Base-by-base conservation (phyloP, 1,284 basidiomycete genomes). In the Rhodotorula sp. region DNA sequence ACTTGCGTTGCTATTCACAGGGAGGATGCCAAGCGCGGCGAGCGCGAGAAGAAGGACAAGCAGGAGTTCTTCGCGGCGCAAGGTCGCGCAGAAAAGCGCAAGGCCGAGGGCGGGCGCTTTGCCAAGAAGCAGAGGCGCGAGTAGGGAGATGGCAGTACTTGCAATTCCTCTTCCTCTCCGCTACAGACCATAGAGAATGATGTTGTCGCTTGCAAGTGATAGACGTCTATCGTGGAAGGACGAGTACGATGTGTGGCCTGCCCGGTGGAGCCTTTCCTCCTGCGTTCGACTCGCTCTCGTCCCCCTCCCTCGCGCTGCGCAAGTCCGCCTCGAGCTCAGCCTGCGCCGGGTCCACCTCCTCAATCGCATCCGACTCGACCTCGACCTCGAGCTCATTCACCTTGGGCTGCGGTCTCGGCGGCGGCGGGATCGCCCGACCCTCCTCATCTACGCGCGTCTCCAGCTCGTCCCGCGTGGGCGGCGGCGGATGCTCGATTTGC, bases 31-130 rank as follows among this genome's bases (percentile, higher is more conserved):
- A 66, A 66, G 42, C 66, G 70, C 23, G 70, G 70, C 44, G 70
- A 68, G 55, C 67, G 67, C 42, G 70, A 72, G 61, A 72, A 72
- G 63, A 19, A 42, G n/a, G 70, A 72, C 16, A 72, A 72, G 70
- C 61, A 65, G 52, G 62, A 68, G 21, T 66, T 66, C 64, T 72
- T 72, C 50, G 70, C 70, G 7, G 50, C 52, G 46, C 48, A 72
- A 53, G 70, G 70, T 4, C 49, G 70, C 17, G 67, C 61, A 27
- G 70, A 72, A 44, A 72, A 72, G 66, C 57, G 50, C 23, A 72
- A 72, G 66, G 70, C 70, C 13, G 64, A 64, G 52, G 50, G 66
- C 42, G 53, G 56, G 44, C 55, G 70, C 16, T 72, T 61, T 44
- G 49, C 64, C 48, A 67, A 72, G 70, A 70, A 70, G 64, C 68